These are phyloP conservation scores for Umbelopsis sp. DNA, from an alignment of 371 early-diverging fungal genomes.

Conservation along the genomic window DNA sequence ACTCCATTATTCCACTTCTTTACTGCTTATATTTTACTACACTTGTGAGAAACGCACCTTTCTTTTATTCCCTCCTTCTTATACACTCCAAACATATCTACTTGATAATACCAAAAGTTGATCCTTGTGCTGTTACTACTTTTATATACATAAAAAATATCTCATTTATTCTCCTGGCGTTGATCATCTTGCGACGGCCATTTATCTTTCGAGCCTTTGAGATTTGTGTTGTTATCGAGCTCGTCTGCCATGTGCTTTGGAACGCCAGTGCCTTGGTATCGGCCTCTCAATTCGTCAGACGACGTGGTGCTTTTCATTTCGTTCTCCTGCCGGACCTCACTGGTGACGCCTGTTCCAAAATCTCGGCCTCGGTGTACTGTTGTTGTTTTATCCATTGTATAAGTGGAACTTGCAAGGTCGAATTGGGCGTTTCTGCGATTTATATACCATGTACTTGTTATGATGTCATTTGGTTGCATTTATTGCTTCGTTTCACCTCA, in stretches of 20 bases:
- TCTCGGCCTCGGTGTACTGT: neutral
- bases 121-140: neutral
- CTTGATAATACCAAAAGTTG: neutral
- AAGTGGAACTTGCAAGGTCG: neutral
- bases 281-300: neutral
- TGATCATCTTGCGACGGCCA: neutral
- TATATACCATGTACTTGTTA: neutral
- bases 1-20: no score
- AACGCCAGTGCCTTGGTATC: slow-evolving; percentile 11
- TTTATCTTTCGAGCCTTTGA: neutral
- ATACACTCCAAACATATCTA: no score
- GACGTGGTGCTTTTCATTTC: slow-evolving; percentile 6
- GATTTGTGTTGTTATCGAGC: neutral
- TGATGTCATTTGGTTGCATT: slow-evolving; percentile 1
- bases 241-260: neutral
- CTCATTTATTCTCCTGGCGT: neutral
- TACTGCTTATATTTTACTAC: no score
- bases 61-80: no score
- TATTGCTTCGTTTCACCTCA: neutral
- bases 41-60: no score
- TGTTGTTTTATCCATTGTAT: neutral
- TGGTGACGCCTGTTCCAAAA: neutral
- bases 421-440: neutral
- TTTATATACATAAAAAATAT: neutral
- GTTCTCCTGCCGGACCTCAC: slow-evolving; percentile 1